Base-by-base conservation (phyloP, 2,329 filamentous ascomycete species). In the Hypoxylon sp. region DNA sequence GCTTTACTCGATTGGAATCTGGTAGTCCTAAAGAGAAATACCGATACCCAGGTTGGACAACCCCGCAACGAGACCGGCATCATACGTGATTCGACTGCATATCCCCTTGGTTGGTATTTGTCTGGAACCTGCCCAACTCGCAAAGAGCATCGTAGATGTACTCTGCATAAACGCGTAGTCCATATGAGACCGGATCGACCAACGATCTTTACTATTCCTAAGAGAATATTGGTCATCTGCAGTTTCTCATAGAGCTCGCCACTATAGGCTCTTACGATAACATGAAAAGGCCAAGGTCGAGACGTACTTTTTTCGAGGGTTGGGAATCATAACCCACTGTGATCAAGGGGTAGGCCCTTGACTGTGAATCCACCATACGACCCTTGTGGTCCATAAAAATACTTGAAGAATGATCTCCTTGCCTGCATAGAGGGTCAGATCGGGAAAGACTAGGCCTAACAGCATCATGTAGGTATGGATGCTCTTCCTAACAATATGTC, bases 1-100 rank as follows among this genome's bases (percentile, higher is more conserved):
- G 16, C 5, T 15, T 9, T 11, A 20, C 15, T n/a, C 21, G 21
- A 36, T 16, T n/a, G n/a, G n/a, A n/a, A 16, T 12, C 5, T 11
- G 35, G 21, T 8, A 3, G 7, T 12, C 21, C 20, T 25, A 13
- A 9, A 16, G n/a, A 15, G 21, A 35, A 20, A 35, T 17, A 13
- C 30, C 13, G 8, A 20, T 6, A 21, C 15, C 9, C 16, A n/a
- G 5, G 9, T 17, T 20, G 16, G 21, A 15, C 11, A 17, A 27
- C 15, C 27, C 21, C 34, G 19, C 17, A 21, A 36, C n/a, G n/a
- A n/a, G n/a, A 7, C 13, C 19, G 7, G 19, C 7, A 21, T 21
- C 17, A 21, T 35, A 31, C 21, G 15, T 35, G 20, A 35, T 25
- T 44, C 5, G 12, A n/a, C 20, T 42, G 38, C 38, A 42, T 32